phyloP scores from a whole-genome alignment of 2,329 filamentous ascomycete species.

The Monosporascus sp. region DNA sequence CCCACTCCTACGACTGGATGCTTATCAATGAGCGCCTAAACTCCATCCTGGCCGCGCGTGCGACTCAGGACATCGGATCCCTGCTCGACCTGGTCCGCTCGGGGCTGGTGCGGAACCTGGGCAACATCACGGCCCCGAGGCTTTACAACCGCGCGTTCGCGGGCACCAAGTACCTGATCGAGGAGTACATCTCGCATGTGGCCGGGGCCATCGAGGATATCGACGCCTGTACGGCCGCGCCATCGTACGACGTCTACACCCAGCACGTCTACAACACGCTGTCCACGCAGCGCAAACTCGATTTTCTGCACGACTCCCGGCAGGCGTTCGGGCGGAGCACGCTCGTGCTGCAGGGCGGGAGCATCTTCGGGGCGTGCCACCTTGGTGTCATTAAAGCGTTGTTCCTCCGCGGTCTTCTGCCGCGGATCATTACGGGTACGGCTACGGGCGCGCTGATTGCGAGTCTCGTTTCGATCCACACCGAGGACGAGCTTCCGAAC shows the following conservation, averaged over 20 bases:
- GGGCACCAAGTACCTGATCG: slow-evolving; percentile 84
- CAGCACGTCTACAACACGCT: slow-evolving; percentile 30
- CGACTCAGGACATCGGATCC: slow-evolving; percentile 66
- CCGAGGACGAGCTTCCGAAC: slow-evolving; percentile 73
- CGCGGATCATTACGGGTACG: slow-evolving; percentile 86
- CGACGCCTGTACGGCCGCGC: slow-evolving; percentile 34
- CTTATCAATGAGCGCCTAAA: slow-evolving; percentile 74
- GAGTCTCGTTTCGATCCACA: slow-evolving; percentile 80
- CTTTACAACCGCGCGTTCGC: slow-evolving; percentile 82
- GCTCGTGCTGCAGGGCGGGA: slow-evolving; percentile 81
- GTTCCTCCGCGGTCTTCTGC: slow-evolving; percentile 72
- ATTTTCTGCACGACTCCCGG: slow-evolving; percentile 79
- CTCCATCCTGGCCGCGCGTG: slow-evolving; percentile 63
- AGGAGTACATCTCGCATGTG: slow-evolving; percentile 83
- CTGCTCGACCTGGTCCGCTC: slow-evolving; percentile 77
- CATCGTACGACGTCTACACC: slow-evolving; percentile 15
- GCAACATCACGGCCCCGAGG: slow-evolving; percentile 77
- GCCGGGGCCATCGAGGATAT: slow-evolving; percentile 78
- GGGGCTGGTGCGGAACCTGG: slow-evolving; percentile 77
- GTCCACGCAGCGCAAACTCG: slow-evolving; percentile 73
- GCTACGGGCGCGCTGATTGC: slow-evolving; percentile 87
- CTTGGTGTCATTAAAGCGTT: slow-evolving; percentile 86
- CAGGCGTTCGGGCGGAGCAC: slow-evolving; percentile 85
- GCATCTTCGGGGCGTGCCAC: slow-evolving; percentile 88
- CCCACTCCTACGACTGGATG: slow-evolving; percentile 78